These are phyloP conservation scores for Teratosphaeriaceae sp. DNA, from an alignment of 2,329 filamentous ascomycete species.

Conservation along the genomic window DNA sequence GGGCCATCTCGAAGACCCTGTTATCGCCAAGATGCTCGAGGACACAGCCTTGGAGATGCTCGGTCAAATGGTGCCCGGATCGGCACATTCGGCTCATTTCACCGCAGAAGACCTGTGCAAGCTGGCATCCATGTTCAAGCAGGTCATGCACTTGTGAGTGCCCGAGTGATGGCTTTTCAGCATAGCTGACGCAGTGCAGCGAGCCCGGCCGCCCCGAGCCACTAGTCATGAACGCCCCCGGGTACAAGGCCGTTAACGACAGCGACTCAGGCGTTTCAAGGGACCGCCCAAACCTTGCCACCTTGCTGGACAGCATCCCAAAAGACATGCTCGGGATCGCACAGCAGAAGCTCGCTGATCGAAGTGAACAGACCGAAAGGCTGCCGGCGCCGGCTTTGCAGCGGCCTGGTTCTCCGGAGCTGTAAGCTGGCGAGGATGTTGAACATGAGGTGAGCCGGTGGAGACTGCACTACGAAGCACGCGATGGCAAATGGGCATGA, in stretches of 20 bases:
- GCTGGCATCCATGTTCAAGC: slow-evolving; percentile 9
- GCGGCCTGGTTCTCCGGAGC: not conserved
- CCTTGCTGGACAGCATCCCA: no score
- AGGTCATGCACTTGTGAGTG: slow-evolving; percentile 9
- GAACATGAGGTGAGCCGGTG: not conserved
- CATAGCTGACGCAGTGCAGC: not conserved
- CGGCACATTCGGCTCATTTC: not conserved
- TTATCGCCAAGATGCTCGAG: not conserved
- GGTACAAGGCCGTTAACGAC: not conserved
- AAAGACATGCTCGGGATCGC: no score
- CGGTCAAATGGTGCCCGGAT: not conserved
- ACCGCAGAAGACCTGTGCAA: slow-evolving; percentile 7
- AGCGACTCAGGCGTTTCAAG: no score
- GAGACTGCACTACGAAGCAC: not conserved
- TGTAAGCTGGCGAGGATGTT: not conserved
- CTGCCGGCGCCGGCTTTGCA: not conserved
- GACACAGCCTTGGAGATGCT: not conserved
- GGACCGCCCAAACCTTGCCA: no score
- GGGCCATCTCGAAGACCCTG: not conserved
- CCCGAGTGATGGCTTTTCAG: not conserved
- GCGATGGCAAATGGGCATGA: no score
- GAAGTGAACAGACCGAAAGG: not conserved
- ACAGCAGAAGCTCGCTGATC: no score
- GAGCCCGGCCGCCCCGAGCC: not conserved
- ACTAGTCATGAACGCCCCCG: not conserved